Evolutionary conservation across 805 yeast species (phyloP).

Genomic region (Starmerella etchellsii): DNA sequence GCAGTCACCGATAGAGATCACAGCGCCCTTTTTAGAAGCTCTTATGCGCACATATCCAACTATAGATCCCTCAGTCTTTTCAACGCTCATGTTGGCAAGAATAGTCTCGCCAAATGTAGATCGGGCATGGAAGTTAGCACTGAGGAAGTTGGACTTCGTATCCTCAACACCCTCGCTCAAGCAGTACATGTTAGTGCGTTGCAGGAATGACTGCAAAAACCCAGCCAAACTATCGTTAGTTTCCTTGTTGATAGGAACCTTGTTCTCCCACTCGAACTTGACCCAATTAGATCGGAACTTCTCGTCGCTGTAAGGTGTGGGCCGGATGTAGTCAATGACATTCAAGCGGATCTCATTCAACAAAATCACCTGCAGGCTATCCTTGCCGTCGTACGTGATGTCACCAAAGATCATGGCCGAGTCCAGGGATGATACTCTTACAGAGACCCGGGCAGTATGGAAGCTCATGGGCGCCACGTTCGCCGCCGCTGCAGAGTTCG

Average conservation of each 20-base stretch:
- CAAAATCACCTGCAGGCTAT: conserved; percentile 84
- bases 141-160: conserved; percentile 48
- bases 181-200: conserved; percentile 86
- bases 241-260: conserved; percentile 52
- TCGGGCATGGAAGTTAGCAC: conserved; percentile 85
- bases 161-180: conserved; percentile 53
- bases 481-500: conserved; percentile 78
- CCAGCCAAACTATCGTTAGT: conserved; percentile 52
- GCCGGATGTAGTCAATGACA: conserved; percentile 93
- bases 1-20: conserved; percentile 85
- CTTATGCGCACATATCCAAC: conserved; percentile 94
- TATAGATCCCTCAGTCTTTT: conserved; percentile 52
- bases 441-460: conserved; percentile 74
- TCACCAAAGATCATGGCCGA: conserved; percentile 97
- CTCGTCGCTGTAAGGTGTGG: conserved; percentile 79
- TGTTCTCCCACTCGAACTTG: conserved; percentile 98
- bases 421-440: conserved; percentile 92
- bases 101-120: conserved; percentile 97
- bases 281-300: conserved; percentile 97
- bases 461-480: conserved; percentile 97
- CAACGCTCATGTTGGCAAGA: conserved; percentile 87
- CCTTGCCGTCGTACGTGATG: conserved; percentile 90
- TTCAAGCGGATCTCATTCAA: conserved; percentile 91
- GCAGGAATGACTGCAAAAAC: conserved; percentile 61
- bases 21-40: conserved; percentile 95